Percentiles rank a stretch among this genome's conserved stretches.
Evolutionary conservation across 805 yeast species (phyloP).

Genomic region (Hermanozyma aechmeae): DNA sequence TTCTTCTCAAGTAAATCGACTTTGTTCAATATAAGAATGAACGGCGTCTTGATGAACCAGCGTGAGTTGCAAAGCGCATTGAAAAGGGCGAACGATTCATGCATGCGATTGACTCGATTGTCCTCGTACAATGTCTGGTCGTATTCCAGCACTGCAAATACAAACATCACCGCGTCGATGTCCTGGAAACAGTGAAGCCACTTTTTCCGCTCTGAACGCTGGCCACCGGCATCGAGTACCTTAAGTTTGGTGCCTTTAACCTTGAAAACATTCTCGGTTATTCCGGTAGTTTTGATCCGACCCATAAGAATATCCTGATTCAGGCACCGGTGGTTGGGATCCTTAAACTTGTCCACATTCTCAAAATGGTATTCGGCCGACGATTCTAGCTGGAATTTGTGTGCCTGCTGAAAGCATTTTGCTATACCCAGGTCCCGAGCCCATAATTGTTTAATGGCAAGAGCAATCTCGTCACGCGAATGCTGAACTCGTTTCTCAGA

Average conservation of each 20-base stretch:
- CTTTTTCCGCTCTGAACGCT: constrained; percentile 79
- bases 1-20: constrained; percentile 74
- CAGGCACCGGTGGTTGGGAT: constrained; percentile 56
- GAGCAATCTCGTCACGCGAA: constrained; percentile 49
- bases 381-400: constrained; percentile 78
- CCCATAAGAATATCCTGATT: constrained; percentile 85
- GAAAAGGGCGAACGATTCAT: constrained; percentile 78
- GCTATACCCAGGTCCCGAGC: constrained; percentile 54
- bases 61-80: constrained; percentile 74
- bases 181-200: constrained; percentile 95
- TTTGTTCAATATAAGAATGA: constrained; percentile 83
- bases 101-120: constrained; percentile 80
- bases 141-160: constrained; percentile 83
- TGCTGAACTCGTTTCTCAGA: too few species aligned
- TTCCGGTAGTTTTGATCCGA: constrained; percentile 91
- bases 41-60: constrained; percentile 82
- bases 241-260: constrained; percentile 57
- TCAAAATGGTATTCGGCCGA: constrained; percentile 78
- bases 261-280: constrained; percentile 74
- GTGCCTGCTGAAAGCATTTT: constrained; percentile 48
- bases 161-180: constrained; percentile 80
- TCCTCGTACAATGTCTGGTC: constrained; percentile 91
- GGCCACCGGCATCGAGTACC: constrained; percentile 95
- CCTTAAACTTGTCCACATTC: constrained; percentile 55
- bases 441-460: constrained; percentile 69